These are phyloP conservation scores for Salix suchowensis DNA, from an alignment of 345 rosid genomes.

Conservation along the genomic window DNA sequence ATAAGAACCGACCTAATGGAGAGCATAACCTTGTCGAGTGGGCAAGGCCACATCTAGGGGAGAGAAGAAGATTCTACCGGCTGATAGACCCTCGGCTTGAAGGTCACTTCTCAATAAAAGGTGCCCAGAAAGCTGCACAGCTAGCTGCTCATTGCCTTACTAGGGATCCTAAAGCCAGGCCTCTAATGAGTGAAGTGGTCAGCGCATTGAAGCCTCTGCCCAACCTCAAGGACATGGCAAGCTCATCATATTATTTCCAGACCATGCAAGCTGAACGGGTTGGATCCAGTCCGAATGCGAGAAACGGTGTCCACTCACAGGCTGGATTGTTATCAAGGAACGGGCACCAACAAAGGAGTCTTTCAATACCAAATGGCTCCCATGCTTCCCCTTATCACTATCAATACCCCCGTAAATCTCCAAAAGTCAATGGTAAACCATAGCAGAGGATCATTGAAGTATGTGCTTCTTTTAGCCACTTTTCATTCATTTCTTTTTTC, in stretches of 20 bases:
- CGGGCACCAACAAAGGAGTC: slow-evolving; percentile 55
- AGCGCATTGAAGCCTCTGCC: slow-evolving; percentile 65
- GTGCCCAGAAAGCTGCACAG: slow-evolving; percentile 73
- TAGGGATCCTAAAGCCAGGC: slow-evolving; percentile 80
- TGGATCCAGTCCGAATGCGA: slow-evolving; percentile 21
- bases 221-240: slow-evolving; percentile 75
- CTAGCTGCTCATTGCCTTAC: slow-evolving; percentile 74
- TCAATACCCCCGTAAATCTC: slow-evolving; percentile 58
- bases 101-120: slow-evolving; percentile 78
- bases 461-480: slow-evolving; percentile 7
- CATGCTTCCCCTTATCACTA: slow-evolving; percentile 61
- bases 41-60: slow-evolving; percentile 81
- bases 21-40: slow-evolving; percentile 84
- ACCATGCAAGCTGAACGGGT: slow-evolving; percentile 57
- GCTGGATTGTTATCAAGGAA: slow-evolving; percentile 44
- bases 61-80: slow-evolving; percentile 71
- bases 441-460: slow-evolving; percentile 25
- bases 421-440: slow-evolving; percentile 56
- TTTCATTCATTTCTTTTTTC: slow-evolving; percentile 7
- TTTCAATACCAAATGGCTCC: slow-evolving; percentile 72
- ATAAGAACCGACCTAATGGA: slow-evolving; percentile 74
- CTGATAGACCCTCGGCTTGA: slow-evolving; percentile 85
- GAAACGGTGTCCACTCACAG: slow-evolving; percentile 42
- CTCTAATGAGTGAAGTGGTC: slow-evolving; percentile 76
- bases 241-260: slow-evolving; percentile 74